phyloP scores from a whole-genome alignment of 305 asterid genomes.

The Andrographis paniculata region DNA sequence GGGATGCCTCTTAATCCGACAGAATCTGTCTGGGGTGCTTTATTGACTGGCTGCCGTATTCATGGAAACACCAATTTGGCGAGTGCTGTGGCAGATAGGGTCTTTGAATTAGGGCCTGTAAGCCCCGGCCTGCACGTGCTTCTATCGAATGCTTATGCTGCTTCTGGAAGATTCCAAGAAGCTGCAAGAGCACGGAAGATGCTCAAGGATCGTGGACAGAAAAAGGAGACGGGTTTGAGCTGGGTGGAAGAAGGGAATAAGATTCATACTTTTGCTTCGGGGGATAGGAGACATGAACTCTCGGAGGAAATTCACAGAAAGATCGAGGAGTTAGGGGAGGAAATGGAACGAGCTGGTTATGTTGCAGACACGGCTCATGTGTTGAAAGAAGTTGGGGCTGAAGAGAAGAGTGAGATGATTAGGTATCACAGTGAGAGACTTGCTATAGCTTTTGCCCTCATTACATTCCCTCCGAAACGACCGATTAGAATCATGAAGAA shows the following conservation, averaged over 20 bases:
- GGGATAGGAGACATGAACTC: slow-evolving; percentile 41
- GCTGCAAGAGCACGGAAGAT: slow-evolving; percentile 57
- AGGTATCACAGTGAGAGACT: slow-evolving; percentile 62
- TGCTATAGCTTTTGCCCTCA: slow-evolving; percentile 62
- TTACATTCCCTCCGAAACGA: slow-evolving; percentile 39
- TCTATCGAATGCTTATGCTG: slow-evolving; percentile 53
- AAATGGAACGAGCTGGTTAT: slow-evolving; percentile 49
- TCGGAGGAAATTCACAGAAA: slow-evolving; percentile 41
- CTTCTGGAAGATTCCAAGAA: slow-evolving; percentile 56
- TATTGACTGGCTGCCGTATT: slow-evolving; percentile 52
- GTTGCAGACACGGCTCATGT: slow-evolving; percentile 47
- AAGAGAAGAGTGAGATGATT: slow-evolving; percentile 43
- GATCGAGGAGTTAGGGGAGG: slow-evolving; percentile 37
- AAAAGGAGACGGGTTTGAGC: slow-evolving; percentile 68
- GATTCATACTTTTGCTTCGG: slow-evolving; percentile 53
- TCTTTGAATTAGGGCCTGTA: slow-evolving; percentile 40
- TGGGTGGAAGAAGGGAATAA: slow-evolving; percentile 66
- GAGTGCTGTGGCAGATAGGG: slow-evolving; percentile 52
- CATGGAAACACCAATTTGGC: slow-evolving; percentile 52
- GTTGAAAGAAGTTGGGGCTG: slow-evolving; percentile 41
- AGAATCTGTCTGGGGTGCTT: slow-evolving; percentile 72
- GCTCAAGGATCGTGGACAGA: slow-evolving; percentile 51
- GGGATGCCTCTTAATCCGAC: slow-evolving; percentile 62
- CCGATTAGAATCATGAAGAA: slow-evolving; percentile 58
- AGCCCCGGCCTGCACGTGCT: slow-evolving; percentile 55